Evolutionary conservation across 768 basidiomycete genomes (phyloP).

Genomic region (Rhodotorula kratochvilovae): DNA sequence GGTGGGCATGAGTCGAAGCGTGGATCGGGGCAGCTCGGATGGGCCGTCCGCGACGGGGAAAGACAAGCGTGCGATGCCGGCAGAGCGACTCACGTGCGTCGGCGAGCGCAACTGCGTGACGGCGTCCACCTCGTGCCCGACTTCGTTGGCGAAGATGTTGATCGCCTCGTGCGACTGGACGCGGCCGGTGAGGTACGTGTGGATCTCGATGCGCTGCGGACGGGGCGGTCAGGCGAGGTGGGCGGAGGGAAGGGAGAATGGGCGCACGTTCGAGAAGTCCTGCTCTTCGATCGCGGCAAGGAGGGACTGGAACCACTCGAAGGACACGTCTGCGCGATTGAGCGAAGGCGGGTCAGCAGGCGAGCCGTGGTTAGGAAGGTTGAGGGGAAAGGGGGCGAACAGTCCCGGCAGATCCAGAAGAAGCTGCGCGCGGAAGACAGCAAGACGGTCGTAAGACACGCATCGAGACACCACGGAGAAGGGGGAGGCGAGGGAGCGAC

Average conservation of each 20-base stretch:
- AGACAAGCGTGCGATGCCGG: too few species aligned
- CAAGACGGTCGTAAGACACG: too few species aligned
- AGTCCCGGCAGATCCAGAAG: constrained; percentile 42
- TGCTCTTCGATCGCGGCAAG: constrained; percentile 90
- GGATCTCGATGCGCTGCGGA: constrained; percentile 60
- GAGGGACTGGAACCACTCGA: constrained; percentile 72
- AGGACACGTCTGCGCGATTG: constrained; percentile 6
- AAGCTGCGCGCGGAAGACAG: constrained; percentile 10
- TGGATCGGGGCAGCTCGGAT: too few species aligned
- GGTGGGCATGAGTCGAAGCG: constrained; percentile 48
- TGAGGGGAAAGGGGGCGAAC: not conserved
- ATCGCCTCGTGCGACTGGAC: constrained; percentile 88
- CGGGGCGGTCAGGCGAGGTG: too few species aligned
- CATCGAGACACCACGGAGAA: not conserved
- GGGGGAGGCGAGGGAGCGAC: too few species aligned
- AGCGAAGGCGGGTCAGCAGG: not conserved
- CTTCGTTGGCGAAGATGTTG: constrained; percentile 74
- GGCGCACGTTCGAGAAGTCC: constrained; percentile 61
- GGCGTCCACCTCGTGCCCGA: constrained; percentile 86
- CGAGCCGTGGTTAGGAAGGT: not conserved
- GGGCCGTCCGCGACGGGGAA: too few species aligned
- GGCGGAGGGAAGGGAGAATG: not conserved
- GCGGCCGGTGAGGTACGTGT: constrained; percentile 81
- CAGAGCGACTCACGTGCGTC: constrained; percentile 68
- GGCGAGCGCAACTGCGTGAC: constrained; percentile 84